phyloP scores from a whole-genome alignment of 1,284 basidiomycete species.

The Papiliotrema nemorosa region DNA sequence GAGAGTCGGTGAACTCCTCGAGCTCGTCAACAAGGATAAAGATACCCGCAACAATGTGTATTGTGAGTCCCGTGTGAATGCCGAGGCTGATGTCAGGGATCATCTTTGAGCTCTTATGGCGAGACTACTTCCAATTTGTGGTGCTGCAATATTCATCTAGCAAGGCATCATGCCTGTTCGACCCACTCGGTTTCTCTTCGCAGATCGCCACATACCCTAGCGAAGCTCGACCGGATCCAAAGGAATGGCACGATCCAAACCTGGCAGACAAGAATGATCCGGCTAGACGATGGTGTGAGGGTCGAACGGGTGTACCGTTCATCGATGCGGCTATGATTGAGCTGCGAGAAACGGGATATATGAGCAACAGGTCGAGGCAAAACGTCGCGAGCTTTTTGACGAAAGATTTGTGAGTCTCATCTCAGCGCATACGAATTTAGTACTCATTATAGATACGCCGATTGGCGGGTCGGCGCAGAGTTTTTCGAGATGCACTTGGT shows the following conservation, averaged over 20 bases:
- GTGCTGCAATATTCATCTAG: slow-evolving; percentile 19
- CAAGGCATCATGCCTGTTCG: slow-evolving; percentile 42
- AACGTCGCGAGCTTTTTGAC: slow-evolving; percentile 58
- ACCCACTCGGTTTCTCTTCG: slow-evolving; percentile 51
- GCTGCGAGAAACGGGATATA: slow-evolving; percentile 55
- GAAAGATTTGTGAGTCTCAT: slow-evolving; percentile 50
- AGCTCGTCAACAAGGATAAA: slow-evolving; percentile 23
- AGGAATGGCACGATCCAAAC: slow-evolving; percentile 30
- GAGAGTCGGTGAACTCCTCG: slow-evolving; percentile 32
- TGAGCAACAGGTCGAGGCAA: slow-evolving; percentile 57
- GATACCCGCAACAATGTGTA: slow-evolving; percentile 28
- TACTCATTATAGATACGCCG: slow-evolving; percentile 39
- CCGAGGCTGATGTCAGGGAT: slow-evolving; percentile 31
- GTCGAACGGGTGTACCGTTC: slow-evolving; percentile 56
- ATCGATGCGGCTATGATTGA: slow-evolving; percentile 58
- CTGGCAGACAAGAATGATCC: slow-evolving; percentile 25
- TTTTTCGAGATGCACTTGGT: slow-evolving; percentile 54
- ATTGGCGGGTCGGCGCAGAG: slow-evolving; percentile 59
- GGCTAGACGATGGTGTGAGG: slow-evolving; percentile 51
- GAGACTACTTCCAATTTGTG: slow-evolving; percentile 56
- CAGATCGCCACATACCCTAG: slow-evolving; percentile 35
- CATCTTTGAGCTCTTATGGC: slow-evolving; percentile 56
- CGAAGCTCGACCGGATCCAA: slow-evolving; percentile 16
- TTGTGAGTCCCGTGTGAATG: slow-evolving; percentile 20
- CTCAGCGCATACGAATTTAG: background rate